Percentiles rank a stretch among this genome's conserved stretches.
Evolutionary conservation across 2,329 filamentous ascomycete genomes (phyloP).

Genomic region (Myriangium duriaei): DNA sequence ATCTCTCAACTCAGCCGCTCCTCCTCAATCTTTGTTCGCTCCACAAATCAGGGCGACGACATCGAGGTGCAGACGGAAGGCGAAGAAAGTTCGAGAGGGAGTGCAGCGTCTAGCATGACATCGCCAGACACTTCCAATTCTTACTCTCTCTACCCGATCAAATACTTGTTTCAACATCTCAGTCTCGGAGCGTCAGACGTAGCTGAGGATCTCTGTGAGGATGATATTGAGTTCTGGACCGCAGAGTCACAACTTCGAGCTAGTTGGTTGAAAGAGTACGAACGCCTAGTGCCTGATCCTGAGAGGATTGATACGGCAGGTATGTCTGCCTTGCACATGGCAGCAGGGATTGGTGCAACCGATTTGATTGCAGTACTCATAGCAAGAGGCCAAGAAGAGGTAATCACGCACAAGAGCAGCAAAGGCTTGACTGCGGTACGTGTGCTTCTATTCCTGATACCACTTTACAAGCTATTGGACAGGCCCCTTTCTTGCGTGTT

Average conservation of each 20-base stretch:
- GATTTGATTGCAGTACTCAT: neutral
- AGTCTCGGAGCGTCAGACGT: conserved; percentile 3
- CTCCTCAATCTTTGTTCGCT: too few relatives aligned
- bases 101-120: too few relatives aligned
- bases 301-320: neutral
- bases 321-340: conserved; percentile 3
- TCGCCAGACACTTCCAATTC: too few relatives aligned
- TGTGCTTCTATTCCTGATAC: neutral
- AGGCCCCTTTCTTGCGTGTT: too few relatives aligned
- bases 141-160: conserved; percentile 5
- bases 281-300: neutral
- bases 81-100: too few relatives aligned
- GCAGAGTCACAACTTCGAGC: neutral
- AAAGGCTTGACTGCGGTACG: neutral
- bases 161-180: conserved; percentile 8
- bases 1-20: too few relatives aligned
- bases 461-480: too few relatives aligned
- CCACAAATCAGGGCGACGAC: too few relatives aligned
- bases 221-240: conserved; percentile 2
- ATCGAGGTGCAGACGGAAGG: too few relatives aligned
- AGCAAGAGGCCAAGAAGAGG: neutral
- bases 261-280: neutral
- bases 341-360: conserved; percentile 5
- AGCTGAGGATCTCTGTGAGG: conserved; percentile 5
- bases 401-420: neutral